phyloP scores from a whole-genome alignment of 768 basidiomycete species.

The Galerina marginata region DNA sequence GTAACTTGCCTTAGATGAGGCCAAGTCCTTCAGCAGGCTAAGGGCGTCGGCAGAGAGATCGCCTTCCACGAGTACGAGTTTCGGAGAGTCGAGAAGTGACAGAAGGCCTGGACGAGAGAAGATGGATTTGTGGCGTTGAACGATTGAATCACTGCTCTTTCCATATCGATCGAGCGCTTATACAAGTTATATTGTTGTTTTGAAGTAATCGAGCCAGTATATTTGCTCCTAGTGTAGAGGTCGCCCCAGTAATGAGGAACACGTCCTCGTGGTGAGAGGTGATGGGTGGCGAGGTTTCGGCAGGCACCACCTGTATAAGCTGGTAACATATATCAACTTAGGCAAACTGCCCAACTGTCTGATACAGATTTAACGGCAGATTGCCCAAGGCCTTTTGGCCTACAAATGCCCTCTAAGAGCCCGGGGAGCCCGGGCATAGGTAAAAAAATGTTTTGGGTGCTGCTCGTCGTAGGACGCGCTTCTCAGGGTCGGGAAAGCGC shows the following conservation, averaged over 20 bases:
- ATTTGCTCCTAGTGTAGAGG: slow-evolving; percentile 41
- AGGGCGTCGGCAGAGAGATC: slow-evolving; percentile 31
- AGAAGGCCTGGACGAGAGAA: slow-evolving; percentile 16
- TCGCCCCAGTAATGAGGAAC: slow-evolving; percentile 43
- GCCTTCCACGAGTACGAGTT: slow-evolving; percentile 32
- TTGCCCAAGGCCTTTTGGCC: too few species aligned
- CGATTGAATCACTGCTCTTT: neutral
- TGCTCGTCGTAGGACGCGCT: too few species aligned
- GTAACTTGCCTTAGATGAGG: too few species aligned
- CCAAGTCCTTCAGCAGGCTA: slow-evolving; percentile 24
- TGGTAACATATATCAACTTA: too few species aligned
- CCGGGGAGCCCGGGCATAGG: too few species aligned
- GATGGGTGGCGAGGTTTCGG: neutral
- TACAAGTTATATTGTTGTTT: slow-evolving; percentile 29
- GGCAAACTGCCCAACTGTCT: too few species aligned
- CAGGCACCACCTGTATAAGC: too few species aligned
- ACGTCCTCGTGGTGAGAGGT: neutral
- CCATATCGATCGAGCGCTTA: slow-evolving; percentile 38
- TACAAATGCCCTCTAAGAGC: too few species aligned
- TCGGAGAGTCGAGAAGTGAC: slow-evolving; percentile 11
- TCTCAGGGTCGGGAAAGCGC: too few species aligned
- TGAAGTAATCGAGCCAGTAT: slow-evolving; percentile 34
- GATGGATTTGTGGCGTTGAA: neutral
- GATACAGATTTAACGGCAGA: too few species aligned
- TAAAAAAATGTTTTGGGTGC: too few species aligned